These are phyloP conservation scores for Stenogyne calaminthoides DNA, from an alignment of 305 asterid species.

Conservation along the genomic window DNA sequence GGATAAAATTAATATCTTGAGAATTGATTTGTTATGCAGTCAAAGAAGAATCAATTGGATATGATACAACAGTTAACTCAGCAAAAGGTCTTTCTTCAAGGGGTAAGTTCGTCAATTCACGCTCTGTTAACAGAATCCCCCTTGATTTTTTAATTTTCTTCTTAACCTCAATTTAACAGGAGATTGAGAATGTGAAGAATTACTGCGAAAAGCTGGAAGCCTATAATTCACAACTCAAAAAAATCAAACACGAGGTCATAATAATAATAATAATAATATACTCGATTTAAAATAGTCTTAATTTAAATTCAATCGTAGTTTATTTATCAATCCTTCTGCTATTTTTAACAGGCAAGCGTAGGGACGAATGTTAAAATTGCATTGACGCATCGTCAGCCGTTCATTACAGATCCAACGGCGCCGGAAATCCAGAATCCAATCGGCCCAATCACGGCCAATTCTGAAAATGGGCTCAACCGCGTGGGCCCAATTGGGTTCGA, in stretches of 20 bases:
- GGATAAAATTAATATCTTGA: neutral
- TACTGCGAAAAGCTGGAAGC: conserved; percentile 32
- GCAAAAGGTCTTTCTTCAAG: conserved; percentile 32
- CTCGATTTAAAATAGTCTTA: neutral
- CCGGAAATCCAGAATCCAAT: neutral
- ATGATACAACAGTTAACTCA: conserved; percentile 37
- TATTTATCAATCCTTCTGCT: neutral
- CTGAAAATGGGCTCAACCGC: conserved; percentile 26
- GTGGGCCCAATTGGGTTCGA: conserved; percentile 44
- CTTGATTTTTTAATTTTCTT: conserved; percentile 1
- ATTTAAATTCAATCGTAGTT: neutral
- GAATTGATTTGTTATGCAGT: conserved; percentile 42
- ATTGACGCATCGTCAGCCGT: conserved; percentile 34
- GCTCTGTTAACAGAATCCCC: neutral
- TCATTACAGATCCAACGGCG: conserved; percentile 34
- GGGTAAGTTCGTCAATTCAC: conserved; percentile 41
- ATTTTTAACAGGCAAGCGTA: conserved; percentile 26
- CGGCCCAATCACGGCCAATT: conserved; percentile 16
- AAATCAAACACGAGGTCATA: conserved; percentile 40
- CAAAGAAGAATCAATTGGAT: conserved; percentile 34
- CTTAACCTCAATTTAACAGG: conserved; percentile 33
- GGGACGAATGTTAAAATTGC: conserved; percentile 21
- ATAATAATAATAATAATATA: too few species aligned
- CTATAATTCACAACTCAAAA: conserved; percentile 43
- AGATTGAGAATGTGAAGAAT: conserved; percentile 38